Conservation (phyloP, 139 green algal genomes). For the Raphidocelis subcapitata region DNA sequence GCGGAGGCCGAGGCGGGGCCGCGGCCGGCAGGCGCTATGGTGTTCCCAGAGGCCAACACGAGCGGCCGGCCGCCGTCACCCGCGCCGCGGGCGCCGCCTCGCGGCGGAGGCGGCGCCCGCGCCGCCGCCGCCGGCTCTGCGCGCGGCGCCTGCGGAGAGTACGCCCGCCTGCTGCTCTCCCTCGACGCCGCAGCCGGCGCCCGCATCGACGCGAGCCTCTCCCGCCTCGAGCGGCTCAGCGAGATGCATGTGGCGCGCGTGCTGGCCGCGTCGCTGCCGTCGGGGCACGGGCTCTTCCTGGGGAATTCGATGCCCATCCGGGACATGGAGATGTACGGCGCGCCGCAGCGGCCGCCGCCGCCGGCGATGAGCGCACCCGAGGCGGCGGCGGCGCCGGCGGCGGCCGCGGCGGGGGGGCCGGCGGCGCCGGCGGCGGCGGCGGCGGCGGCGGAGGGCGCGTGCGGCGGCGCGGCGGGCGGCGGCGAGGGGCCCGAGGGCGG, state of each 20-base stretch:
- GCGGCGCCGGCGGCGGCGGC: not conserved
- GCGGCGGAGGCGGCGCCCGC: not conserved
- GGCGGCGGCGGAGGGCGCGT: not conserved
- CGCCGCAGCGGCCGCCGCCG: not conserved
- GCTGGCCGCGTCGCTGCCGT: conserved; percentile 49
- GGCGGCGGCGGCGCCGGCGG: not conserved
- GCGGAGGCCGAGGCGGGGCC: not conserved
- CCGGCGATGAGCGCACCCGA: no score
- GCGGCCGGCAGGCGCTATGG: not conserved
- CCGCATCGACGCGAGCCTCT: conserved; percentile 26
- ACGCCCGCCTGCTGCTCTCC: conserved; percentile 4
- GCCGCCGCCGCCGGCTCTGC: not conserved
- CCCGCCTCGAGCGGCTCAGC: conserved; percentile 34
- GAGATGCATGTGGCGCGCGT: conserved; percentile 69
- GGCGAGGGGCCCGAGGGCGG: no score
- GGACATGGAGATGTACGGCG: conserved; percentile 95
- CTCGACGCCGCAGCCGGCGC: conserved; percentile 13
- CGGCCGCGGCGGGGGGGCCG: not conserved
- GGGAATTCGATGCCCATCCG: conserved; percentile 99
- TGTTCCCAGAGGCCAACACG: no score
- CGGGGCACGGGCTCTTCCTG: conserved; percentile 86
- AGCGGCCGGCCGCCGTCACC: not conserved
- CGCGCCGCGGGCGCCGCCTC: not conserved
- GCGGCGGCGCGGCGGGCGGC: conserved; percentile 1
- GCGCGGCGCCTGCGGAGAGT: conserved; percentile 27